Evolutionary conservation across 257 asterid species (phyloP).

Genomic region (Capsicum rhomboideum): DNA sequence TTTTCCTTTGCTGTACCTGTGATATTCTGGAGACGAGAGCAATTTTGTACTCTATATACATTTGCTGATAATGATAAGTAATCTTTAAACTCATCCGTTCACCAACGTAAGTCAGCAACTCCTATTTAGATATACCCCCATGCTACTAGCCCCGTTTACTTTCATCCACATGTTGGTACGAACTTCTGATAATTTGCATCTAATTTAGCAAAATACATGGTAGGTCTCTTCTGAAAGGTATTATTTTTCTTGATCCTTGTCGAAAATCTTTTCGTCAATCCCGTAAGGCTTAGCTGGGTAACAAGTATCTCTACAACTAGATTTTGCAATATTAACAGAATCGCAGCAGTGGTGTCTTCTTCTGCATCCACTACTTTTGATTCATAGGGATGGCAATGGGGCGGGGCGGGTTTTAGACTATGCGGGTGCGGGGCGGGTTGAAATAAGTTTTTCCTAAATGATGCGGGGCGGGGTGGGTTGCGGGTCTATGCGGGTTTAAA

Average conservation of each 20-base stretch:
- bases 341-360: background rate
- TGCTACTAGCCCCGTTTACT: conserved; percentile 49
- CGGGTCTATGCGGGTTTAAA: too few species aligned
- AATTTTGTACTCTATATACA: background rate
- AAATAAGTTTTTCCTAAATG: too few species aligned
- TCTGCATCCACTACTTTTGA: too few species aligned
- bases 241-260: conserved; percentile 21
- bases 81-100: background rate
- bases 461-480: too few species aligned
- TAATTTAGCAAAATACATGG: conserved; percentile 17
- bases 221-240: conserved; percentile 19
- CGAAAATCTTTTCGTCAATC: background rate
- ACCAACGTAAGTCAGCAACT: background rate
- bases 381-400: too few species aligned
- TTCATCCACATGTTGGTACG: conserved; percentile 54
- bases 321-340: background rate
- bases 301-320: background rate
- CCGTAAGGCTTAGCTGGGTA: background rate
- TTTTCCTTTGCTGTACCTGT: background rate
- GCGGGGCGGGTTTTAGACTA: too few species aligned
- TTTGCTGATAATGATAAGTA: background rate
- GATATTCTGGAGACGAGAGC: background rate
- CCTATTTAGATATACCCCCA: conserved; percentile 35
- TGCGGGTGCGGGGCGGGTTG: too few species aligned
- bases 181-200: conserved; percentile 50